phyloP scores from a whole-genome alignment of 305 asterid genomes.

The Solanum hybrid region DNA sequence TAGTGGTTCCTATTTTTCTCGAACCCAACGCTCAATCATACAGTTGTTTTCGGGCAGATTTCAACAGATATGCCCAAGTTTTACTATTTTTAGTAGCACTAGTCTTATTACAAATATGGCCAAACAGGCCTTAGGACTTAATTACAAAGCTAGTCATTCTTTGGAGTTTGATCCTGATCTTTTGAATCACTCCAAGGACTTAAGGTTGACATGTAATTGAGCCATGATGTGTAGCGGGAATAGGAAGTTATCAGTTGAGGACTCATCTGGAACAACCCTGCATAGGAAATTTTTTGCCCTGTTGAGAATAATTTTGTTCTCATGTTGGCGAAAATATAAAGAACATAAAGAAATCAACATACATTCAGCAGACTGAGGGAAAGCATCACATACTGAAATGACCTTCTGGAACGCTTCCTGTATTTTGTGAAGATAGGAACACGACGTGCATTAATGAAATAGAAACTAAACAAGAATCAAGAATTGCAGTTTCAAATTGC shows the following conservation, averaged over 20 bases:
- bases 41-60: background rate
- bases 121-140: background rate
- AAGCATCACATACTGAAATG: conserved; percentile 48
- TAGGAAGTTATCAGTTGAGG: conserved; percentile 18
- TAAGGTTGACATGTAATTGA: background rate
- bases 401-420: conserved; percentile 46
- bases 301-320: background rate
- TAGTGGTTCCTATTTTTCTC: background rate
- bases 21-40: background rate
- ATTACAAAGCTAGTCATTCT: background rate
- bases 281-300: conserved; percentile 4
- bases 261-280: conserved; percentile 46
- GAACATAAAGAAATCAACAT: conserved; percentile 11
- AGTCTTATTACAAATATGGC: background rate
- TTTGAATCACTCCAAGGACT: background rate
- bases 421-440: background rate
- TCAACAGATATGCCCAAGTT: background rate
- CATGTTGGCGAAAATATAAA: background rate
- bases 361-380: conserved; percentile 58
- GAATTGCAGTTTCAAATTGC: background rate
- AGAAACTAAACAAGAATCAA: background rate
- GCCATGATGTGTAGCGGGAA: conserved; percentile 1
- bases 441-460: background rate
- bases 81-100: background rate
- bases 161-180: background rate